Evolutionary conservation across 768 basidiomycete species (phyloP), one percentile per base, ranked within the genome.

Genomic region (Lentinus tigrinus): DNA sequence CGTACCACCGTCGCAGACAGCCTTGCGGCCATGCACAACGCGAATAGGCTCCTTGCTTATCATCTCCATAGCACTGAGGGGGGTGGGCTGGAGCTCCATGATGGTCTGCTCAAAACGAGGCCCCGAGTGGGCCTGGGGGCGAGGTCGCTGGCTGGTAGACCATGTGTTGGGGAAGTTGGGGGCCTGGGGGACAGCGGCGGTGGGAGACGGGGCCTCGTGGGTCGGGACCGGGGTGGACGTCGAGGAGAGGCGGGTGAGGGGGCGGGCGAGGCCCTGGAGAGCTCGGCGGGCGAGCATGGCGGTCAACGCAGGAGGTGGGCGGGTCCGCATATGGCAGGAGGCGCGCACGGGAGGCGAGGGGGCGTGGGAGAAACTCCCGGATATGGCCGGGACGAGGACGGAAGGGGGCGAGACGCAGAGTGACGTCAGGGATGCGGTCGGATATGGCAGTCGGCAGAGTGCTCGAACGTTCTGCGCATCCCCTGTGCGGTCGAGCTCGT

Each of bases 1-100:
- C 92, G 65, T 64, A 98, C 97, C 96, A 67, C 97, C 97, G 71
- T 99, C 96, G 71, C 97, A 99, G 48, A 88, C 80, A 2, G 94
- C 95, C 72, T 85, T 93, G 65, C 96, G 81, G 19, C 85, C 89
- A 44, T 92, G 73, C 10, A 96, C 88, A 44, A 94, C 69, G 51
- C 89, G 80, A 54, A 96, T 82, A 8, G 96, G 95, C 72, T 97
- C 94, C 63, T 91, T 80, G 48, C 81, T 81, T 65, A 98, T 82
- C 66, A 98, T 80, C 61, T 89, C 88, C 89, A 98, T 95, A 2
- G 96, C 97, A 59, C 91, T 91, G 62, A 88, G 78, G 13, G 96
- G 89, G 57, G 85, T 85, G 1, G 97, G 96, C 72, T 99, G 97
- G 56, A 93, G 78, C 40, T 86, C 85, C 81, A 95, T 85, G 37